Evolutionary conservation across 257 asterid species (phyloP).

Genomic region (Verbascum thapsus): DNA sequence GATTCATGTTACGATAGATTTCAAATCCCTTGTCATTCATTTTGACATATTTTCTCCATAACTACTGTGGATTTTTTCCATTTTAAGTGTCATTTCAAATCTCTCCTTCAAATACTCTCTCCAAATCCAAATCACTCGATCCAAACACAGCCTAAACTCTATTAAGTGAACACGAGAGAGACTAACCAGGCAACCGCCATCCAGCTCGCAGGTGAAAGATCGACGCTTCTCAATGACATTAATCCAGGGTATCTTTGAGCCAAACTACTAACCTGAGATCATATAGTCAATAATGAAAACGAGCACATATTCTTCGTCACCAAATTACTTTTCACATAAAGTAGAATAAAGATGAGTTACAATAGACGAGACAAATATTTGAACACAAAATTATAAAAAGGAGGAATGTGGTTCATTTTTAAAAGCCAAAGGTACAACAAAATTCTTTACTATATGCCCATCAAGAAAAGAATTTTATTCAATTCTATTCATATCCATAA

Average conservation of each 20-base stretch:
- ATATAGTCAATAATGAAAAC: slow-evolving; percentile 10
- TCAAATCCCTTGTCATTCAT: too few relatives aligned
- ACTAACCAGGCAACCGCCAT: slow-evolving; percentile 83
- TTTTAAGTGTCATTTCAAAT: too few relatives aligned
- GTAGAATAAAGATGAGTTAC: slow-evolving; percentile 33
- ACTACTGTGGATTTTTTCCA: too few relatives aligned
- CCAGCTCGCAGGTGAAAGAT: slow-evolving; percentile 94
- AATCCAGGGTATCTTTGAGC: slow-evolving; percentile 61
- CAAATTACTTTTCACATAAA: slow-evolving; percentile 27
- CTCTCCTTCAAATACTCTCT: too few relatives aligned
- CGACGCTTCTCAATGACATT: slow-evolving; percentile 66
- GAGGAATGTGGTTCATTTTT: slow-evolving; percentile 24
- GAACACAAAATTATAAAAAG: slow-evolving; percentile 21
- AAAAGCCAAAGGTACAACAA: slow-evolving; percentile 29
- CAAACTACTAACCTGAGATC: slow-evolving; percentile 56
- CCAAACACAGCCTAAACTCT: too few relatives aligned
- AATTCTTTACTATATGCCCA: slow-evolving; percentile 29
- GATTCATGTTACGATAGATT: too few relatives aligned
- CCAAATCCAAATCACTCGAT: too few relatives aligned
- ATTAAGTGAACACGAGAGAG: too few relatives aligned
- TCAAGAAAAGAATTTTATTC: slow-evolving; percentile 24
- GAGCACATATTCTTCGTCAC: slow-evolving; percentile 30
- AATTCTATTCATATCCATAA: slow-evolving; percentile 32
- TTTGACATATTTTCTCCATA: too few relatives aligned
- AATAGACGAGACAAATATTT: slow-evolving; percentile 28